phyloP scores from a whole-genome alignment of 148 eudicot species.

The Arbutus unedo region DNA sequence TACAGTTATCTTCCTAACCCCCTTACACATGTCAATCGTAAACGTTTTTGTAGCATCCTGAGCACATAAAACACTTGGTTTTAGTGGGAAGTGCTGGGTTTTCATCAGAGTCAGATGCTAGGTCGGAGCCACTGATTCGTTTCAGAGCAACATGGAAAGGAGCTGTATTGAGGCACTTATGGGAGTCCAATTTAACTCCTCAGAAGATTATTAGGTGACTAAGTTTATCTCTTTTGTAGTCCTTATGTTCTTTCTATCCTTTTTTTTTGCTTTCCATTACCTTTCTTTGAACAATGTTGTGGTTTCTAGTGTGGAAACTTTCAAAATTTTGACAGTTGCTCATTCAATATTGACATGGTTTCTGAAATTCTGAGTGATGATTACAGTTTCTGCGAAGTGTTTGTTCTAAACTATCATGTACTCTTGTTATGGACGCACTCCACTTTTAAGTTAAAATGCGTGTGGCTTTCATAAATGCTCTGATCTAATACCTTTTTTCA shows the following conservation, averaged over 20 bases:
- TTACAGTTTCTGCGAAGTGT: too few relatives aligned
- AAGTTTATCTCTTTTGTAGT: background rate
- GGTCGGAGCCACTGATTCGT: conserved; percentile 54
- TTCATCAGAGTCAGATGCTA: conserved; percentile 57
- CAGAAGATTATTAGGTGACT: conserved; percentile 76
- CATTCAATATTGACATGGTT: too few relatives aligned
- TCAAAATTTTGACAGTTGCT: too few relatives aligned
- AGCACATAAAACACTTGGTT: conserved; percentile 83
- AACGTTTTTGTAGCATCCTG: conserved; percentile 64
- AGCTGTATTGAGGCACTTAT: conserved; percentile 75
- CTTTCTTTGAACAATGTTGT: too few relatives aligned
- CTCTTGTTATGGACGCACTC: too few relatives aligned
- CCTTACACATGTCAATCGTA: background rate
- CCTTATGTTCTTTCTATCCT: background rate
- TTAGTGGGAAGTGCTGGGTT: conserved; percentile 96
- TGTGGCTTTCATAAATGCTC: too few relatives aligned
- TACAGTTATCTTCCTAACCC: background rate
- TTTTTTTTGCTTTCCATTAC: background rate
- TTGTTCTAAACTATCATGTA: too few relatives aligned
- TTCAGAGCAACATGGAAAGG: conserved; percentile 94
- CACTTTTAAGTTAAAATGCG: too few relatives aligned
- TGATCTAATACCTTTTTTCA: too few relatives aligned
- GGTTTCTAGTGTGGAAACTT: too few relatives aligned
- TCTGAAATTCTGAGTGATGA: too few relatives aligned
- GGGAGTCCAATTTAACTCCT: conserved; percentile 98